Evolutionary conservation across 768 basidiomycete species (phyloP), one percentile per base, ranked within the genome.

Genomic region (Lactarius tabidus): DNA sequence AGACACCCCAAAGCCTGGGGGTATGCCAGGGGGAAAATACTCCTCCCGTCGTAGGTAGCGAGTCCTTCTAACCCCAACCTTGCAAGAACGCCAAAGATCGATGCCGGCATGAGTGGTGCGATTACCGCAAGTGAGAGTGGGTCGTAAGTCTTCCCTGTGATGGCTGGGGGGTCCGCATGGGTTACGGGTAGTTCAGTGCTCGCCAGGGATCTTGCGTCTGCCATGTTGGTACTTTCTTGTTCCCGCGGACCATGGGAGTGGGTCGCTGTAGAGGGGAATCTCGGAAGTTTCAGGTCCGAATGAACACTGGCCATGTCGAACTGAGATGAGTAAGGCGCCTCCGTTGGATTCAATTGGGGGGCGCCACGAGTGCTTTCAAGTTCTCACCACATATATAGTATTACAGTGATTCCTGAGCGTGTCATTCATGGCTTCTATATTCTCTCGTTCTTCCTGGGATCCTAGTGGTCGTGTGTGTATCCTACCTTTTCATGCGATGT

Each of bases 1-100:
- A 94, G 79, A 76, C 95, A 98, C 20, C 97, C 97, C 0, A 88
- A 77, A 0, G 86, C 90, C 74, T 99, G 96, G 0, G 85, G 82
- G 79, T 95, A 98, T 5, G 88, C 85, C 28, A 98, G 78, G 2
- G 90, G 80, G 72, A 95, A 98, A 6, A 98, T 85, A 68, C 85
- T 82, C 52, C 81, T 75, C 1, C 90, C 92, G 41, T 87, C 80
- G 70, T 93, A 98, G 0, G 81, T 84, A 23, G 82, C 82, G 53
- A 98, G 77, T 8, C 91, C 90, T 33, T 82, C 73, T 9, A 97
- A 74, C 0, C 95, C 95, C 6, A 98, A 77, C 39, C 95, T 81
- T 14, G 89, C 86, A 41, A 98, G 85, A 6, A 85, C 80, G n/a
- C 95, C 95, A 54, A 96, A 81, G 57, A 95, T 84, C n/a, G 91